Evolutionary conservation across 345 rosid genomes (phyloP).

Genomic region (Syzygium aromaticum): DNA sequence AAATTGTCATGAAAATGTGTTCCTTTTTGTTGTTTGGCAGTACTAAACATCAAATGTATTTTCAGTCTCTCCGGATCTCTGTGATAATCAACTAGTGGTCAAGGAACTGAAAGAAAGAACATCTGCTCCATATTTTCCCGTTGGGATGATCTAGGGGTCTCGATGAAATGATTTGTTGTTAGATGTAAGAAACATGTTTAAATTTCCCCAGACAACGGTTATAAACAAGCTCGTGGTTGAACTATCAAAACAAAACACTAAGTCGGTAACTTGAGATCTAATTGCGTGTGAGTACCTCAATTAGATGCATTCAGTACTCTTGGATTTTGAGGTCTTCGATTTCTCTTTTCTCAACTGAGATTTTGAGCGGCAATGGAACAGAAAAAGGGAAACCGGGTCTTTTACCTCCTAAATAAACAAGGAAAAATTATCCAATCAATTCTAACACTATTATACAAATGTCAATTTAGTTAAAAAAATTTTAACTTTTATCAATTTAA

Average conservation of each 20-base stretch:
- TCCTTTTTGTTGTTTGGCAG: neutral
- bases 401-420: neutral
- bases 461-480: neutral
- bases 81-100: too few relatives aligned
- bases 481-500: neutral
- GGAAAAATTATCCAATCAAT: neutral
- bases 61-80: neutral
- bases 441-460: accelerated
- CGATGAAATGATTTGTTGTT: neutral
- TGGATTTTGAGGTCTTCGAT: neutral
- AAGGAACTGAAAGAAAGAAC: neutral
- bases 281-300: neutral
- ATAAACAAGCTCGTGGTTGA: neutral
- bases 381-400: neutral
- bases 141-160: neutral
- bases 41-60: neutral
- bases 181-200: neutral
- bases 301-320: neutral
- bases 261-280: neutral
- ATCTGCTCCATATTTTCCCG: neutral
- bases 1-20: neutral
- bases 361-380: neutral
- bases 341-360: neutral
- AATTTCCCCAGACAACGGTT: neutral
- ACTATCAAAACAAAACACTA: neutral